Evolutionary conservation across 2,329 filamentous ascomycete species (phyloP).

Genomic region (Stagonosporopsis tanaceti): DNA sequence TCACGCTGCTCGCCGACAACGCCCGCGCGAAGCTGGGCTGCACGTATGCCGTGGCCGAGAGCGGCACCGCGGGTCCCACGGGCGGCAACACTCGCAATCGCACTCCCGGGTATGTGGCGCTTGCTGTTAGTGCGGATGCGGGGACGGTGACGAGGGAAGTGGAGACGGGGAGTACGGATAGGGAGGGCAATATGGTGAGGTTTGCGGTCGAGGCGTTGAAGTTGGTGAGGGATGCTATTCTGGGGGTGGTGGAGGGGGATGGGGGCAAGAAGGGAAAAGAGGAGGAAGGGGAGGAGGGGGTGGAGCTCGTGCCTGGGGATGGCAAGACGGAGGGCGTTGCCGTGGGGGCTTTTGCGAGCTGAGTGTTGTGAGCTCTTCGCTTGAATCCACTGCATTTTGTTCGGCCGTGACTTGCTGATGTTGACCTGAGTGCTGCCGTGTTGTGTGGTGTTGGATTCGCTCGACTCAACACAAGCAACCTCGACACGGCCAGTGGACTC

Average conservation of each 20-base stretch:
- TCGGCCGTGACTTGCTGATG: no score
- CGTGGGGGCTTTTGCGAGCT: constrained; percentile 14
- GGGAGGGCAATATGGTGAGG: constrained; percentile 68
- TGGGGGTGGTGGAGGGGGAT: constrained; percentile 34
- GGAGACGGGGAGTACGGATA: constrained; percentile 63
- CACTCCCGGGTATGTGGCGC: constrained; percentile 68
- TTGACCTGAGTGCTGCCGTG: no score
- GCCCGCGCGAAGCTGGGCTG: constrained; percentile 63
- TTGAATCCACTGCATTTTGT: no score
- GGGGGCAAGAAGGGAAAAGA: neutral
- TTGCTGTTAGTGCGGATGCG: constrained; percentile 65
- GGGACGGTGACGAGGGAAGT: constrained; percentile 63
- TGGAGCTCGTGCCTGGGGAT: constrained; percentile 11
- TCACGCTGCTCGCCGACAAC: constrained; percentile 64
- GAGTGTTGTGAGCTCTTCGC: no score
- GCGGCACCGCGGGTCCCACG: constrained; percentile 70
- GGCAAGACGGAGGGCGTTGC: constrained; percentile 7
- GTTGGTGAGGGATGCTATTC: constrained; percentile 65
- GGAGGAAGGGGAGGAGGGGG: constrained; percentile 11
- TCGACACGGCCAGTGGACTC: no score
- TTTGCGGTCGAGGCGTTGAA: constrained; percentile 67
- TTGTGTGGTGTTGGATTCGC: no score
- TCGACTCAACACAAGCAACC: no score
- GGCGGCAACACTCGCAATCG: constrained; percentile 64
- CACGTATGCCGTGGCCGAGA: constrained; percentile 67